Percentiles rank a stretch among this genome's conserved stretches.
Evolutionary conservation across 176 grass and related monocot species (phyloP).

Genomic region (Canna indica): DNA sequence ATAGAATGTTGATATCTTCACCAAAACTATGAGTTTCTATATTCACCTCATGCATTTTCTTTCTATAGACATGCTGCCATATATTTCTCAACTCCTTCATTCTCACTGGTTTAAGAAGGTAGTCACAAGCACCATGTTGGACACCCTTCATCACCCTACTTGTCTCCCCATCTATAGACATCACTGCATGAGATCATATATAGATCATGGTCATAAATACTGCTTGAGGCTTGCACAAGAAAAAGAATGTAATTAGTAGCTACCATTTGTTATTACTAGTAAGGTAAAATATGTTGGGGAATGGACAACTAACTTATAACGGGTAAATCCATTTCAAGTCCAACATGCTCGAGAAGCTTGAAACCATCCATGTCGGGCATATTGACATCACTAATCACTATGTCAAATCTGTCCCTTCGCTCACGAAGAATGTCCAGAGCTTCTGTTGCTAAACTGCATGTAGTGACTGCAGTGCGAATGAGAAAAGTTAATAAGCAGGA

Average conservation of each 20-base stretch:
- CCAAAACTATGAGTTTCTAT: constrained; percentile 61
- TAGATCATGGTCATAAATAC: constrained; percentile 7
- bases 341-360: constrained; percentile 96
- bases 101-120: constrained; percentile 93
- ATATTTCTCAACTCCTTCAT: constrained; percentile 99
- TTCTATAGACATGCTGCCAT: constrained; percentile 95
- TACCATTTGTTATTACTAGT: no score
- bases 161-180: constrained; percentile 96
- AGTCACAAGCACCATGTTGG: constrained; percentile 93
- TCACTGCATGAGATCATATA: constrained; percentile 63
- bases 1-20: constrained; percentile 63
- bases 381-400: constrained; percentile 98
- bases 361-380: constrained; percentile 99
- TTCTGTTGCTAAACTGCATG: constrained; percentile 65
- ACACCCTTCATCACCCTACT: constrained; percentile 99
- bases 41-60: constrained; percentile 93
- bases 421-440: constrained; percentile 83
- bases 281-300: neutral
- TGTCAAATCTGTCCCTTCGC: constrained; percentile 83
- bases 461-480: constrained; percentile 46
- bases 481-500: neutral
- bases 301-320: constrained; percentile 80
- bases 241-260: no score
- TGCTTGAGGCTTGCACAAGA: neutral
- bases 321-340: constrained; percentile 94